These are phyloP conservation scores for Myxozyma sirexii DNA, from an alignment of 805 yeast species.

Conservation along the genomic window DNA sequence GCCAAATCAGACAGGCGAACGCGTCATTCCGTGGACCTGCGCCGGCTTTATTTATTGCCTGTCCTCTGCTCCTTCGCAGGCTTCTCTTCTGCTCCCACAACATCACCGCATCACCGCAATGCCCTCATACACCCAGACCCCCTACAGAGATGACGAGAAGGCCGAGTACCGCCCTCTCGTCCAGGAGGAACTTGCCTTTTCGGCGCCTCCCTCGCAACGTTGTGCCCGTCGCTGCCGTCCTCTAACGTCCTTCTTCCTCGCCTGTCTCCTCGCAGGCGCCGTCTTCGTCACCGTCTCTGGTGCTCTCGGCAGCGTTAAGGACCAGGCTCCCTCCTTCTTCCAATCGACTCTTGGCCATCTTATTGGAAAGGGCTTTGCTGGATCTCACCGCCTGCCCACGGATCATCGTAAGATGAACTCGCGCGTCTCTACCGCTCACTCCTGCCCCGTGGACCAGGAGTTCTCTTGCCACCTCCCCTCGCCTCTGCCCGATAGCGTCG, in stretches of 20 bases:
- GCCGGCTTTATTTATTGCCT: background rate
- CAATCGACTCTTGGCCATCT: slow-evolving; percentile 8
- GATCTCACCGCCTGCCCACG: background rate
- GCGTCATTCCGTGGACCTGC: too few species aligned
- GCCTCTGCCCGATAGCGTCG: slow-evolving; percentile 35
- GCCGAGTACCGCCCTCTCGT: slow-evolving; percentile 7
- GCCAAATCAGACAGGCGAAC: too few species aligned
- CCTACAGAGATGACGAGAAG: slow-evolving; percentile 19
- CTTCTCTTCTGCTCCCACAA: background rate
- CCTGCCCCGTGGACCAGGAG: slow-evolving; percentile 14
- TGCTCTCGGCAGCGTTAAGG: slow-evolving; percentile 1
- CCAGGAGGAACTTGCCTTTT: slow-evolving; percentile 4
- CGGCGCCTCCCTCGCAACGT: slow-evolving; percentile 9
- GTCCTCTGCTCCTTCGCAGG: background rate
- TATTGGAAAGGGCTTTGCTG: background rate
- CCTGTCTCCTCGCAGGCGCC: slow-evolving; percentile 14
- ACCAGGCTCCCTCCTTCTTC: background rate
- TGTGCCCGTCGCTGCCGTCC: slow-evolving; percentile 9
- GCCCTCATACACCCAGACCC: slow-evolving; percentile 8
- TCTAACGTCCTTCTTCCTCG: background rate
- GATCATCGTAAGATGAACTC: background rate
- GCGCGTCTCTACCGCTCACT: slow-evolving; percentile 22
- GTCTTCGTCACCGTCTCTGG: slow-evolving; percentile 10
- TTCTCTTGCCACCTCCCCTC: slow-evolving; percentile 28
- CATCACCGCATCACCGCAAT: background rate